phyloP scores from a whole-genome alignment of 805 yeast genomes.

The Isabelozyma heimii region DNA sequence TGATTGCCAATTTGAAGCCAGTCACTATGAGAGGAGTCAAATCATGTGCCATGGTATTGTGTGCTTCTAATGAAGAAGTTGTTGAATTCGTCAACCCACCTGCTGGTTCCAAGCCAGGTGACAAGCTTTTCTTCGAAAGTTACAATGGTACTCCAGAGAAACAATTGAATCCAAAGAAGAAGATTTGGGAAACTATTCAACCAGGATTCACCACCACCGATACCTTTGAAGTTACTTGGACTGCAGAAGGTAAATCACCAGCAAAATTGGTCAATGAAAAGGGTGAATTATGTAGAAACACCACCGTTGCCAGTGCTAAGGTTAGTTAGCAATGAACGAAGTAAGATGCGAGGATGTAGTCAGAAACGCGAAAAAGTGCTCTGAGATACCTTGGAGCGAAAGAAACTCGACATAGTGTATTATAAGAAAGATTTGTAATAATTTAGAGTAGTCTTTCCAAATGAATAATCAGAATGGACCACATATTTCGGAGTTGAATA shows the following conservation, averaged over 20 bases:
- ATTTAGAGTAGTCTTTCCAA: too few species aligned
- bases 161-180: constrained; percentile 96
- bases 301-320: constrained; percentile 69
- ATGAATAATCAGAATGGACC: too few species aligned
- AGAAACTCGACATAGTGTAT: too few species aligned
- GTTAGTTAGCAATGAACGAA: constrained; percentile 37
- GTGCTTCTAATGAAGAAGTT: constrained; percentile 71
- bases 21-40: constrained; percentile 97
- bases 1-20: constrained; percentile 95
- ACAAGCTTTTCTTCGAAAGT: constrained; percentile 92
- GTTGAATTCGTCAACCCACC: constrained; percentile 98
- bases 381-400: too few species aligned
- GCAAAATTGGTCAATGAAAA: constrained; percentile 71
- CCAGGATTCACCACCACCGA: constrained; percentile 85
- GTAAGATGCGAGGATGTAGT: too few species aligned
- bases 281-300: constrained; percentile 75
- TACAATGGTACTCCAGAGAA: constrained; percentile 86
- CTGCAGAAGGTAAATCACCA: constrained; percentile 73
- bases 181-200: constrained; percentile 94
- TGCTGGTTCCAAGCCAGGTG: constrained; percentile 89
- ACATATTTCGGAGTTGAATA: too few species aligned
- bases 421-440: too few species aligned
- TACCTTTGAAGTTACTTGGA: constrained; percentile 72
- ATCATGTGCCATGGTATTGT: constrained; percentile 94
- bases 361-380: too few species aligned